A percentile compares a stretch with the other conserved stretches of the same genome.
Evolutionary conservation across 1,139 yeast genomes (phyloP).

Genomic region (Blastobotrys ciferrii): DNA sequence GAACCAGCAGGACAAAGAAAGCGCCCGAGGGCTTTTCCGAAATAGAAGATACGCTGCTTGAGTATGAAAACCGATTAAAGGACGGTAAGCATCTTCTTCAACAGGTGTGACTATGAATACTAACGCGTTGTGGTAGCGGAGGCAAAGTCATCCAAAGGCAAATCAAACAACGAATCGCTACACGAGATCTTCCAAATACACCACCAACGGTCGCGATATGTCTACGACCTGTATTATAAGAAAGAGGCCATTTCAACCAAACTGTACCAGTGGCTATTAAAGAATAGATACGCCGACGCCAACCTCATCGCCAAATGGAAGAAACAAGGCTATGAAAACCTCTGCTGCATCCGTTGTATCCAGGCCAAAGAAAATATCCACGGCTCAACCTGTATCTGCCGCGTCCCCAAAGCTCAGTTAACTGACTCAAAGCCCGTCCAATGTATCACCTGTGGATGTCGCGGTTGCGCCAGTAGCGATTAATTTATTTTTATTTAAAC

Average conservation of each 20-base stretch:
- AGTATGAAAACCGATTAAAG: constrained; percentile 59
- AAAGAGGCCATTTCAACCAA: constrained; percentile 63
- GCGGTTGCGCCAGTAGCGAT: constrained; percentile 85
- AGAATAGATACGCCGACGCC: constrained; percentile 65
- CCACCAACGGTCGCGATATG: constrained; percentile 74
- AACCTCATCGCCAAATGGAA: constrained; percentile 87
- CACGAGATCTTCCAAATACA: constrained; percentile 72
- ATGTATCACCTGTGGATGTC: constrained; percentile 86
- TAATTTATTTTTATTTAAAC: constrained; percentile 30
- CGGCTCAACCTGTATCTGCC: constrained; percentile 73
- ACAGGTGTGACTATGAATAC: constrained; percentile 3
- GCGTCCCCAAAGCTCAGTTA: constrained; percentile 67
- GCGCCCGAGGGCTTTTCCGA: constrained; percentile 78
- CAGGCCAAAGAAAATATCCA: constrained; percentile 61
- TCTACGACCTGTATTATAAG: constrained; percentile 71
- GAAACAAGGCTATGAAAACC: constrained; percentile 81
- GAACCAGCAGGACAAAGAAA: constrained; percentile 45
- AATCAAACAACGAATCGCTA: constrained; percentile 49
- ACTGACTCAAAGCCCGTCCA: constrained; percentile 43
- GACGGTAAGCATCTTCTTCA: constrained; percentile 45
- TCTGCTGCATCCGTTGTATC: constrained; percentile 83
- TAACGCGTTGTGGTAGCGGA: constrained; percentile 23
- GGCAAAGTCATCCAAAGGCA: constrained; percentile 33
- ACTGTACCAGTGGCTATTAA: constrained; percentile 74
- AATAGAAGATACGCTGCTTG: constrained; percentile 66